Base-by-base conservation (phyloP, 108 stramenopile species). In the Cyclotella sp. region DNA sequence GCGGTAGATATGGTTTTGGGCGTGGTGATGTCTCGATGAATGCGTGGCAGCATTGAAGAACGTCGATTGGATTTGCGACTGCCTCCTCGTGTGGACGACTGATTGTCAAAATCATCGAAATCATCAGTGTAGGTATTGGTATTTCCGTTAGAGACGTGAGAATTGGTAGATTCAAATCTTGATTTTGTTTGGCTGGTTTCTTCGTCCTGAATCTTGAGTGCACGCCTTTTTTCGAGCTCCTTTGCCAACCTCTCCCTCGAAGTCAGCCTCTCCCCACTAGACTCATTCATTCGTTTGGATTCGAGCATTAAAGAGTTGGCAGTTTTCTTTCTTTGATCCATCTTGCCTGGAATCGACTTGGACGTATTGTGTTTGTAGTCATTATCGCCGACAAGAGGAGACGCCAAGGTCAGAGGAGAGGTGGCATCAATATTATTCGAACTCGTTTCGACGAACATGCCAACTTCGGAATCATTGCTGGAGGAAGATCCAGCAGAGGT, bases 391-490 rank as follows among this genome's bases (percentile, higher is more conserved):
- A 45, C 63, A 16, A 76, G 63, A 12, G 74, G 73, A 29, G 74
- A 80, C 0, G 69, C 75, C 58, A 79, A 28, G 18, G 78, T 83
- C 27, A 77, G 77, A 49, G 73, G 80, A 65, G 82, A 80, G 14
- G 76, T 80, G 27, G 68, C 68, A 40, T 78, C 83, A 67, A 75
- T 68, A 21, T 51, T 63, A 3, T 39, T 46, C 16, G 30, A 57
- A 42, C 55, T 29, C 4, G 63, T 71, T 8, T 65, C 68, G 21
- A 73, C 78, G 18, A 64, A 72, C 53, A 78, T 66, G 1, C 47
- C 68, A 51, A 69, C 51, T 29, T 81, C 61, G 18, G 60, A 14
- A 27, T 44, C 43, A 13, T 51, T 46, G 29, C 72, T 45, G 34
- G 34, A 34, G 34, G 34, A 34, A 34, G 34, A 34, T 29, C 60